Percentiles rank a stretch among this genome's conserved stretches.
These are phyloP conservation scores for Penicillium daleae DNA, from an alignment of 495 filamentous ascomycete genomes.

Conservation along the genomic window DNA sequence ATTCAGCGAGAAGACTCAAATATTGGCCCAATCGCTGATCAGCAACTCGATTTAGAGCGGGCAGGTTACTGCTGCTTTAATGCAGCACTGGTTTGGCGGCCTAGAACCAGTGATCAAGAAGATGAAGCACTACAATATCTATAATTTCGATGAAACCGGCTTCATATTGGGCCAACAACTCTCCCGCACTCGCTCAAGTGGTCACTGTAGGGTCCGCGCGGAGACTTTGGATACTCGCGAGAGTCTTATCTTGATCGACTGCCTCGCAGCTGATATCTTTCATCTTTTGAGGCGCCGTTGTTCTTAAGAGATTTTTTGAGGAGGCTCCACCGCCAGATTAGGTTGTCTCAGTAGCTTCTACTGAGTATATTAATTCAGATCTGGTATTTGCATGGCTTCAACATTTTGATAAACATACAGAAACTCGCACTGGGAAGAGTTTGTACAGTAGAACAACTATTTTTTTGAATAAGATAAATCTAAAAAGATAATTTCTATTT, in stretches of 20 bases:
- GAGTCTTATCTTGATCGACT: neutral
- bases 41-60: neutral
- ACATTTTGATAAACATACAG: constrained; percentile 4
- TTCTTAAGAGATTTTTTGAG: neutral
- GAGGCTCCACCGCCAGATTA: neutral
- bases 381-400: neutral
- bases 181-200: neutral
- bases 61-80: neutral
- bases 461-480: no score
- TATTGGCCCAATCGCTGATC: neutral
- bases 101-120: neutral
- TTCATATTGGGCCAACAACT: neutral
- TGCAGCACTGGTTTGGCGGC: neutral
- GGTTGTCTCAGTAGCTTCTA: neutral
- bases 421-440: neutral
- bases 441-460: neutral
- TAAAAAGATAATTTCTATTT: neutral
- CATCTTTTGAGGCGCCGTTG: neutral
- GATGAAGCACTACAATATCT: constrained; percentile 3
- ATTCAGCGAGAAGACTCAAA: neutral
- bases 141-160: constrained; percentile 8
- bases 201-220: neutral
- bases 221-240: neutral
- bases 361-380: neutral
- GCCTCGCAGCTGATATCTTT: neutral